Evolutionary conservation across 345 rosid genomes (phyloP).

Genomic region (Moringa oleifera): DNA sequence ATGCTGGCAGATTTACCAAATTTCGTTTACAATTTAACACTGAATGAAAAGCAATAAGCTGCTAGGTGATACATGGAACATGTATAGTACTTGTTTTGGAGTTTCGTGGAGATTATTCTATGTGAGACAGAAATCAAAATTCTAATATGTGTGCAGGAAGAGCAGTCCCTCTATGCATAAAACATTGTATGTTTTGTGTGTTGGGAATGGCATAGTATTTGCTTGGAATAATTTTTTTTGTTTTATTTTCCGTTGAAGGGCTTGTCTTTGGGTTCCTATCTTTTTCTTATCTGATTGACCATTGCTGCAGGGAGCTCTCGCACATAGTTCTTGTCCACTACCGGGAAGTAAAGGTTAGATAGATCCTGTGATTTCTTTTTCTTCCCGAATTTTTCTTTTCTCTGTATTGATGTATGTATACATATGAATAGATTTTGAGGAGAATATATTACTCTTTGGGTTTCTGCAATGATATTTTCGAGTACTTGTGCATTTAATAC

Average conservation of each 20-base stretch:
- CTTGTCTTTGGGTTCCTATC: conserved; percentile 10
- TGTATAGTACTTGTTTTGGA: not conserved
- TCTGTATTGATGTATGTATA: too few species aligned
- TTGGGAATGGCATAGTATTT: not conserved
- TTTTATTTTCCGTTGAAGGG: not conserved
- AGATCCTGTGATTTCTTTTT: not conserved
- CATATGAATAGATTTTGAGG: too few species aligned
- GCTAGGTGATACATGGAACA: not conserved
- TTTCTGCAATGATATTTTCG: not conserved
- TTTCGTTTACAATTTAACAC: not conserved
- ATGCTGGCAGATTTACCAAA: too few species aligned
- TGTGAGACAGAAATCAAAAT: not conserved
- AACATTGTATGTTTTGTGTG: too few species aligned
- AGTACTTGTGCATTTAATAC: not conserved
- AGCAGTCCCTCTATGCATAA: too few species aligned
- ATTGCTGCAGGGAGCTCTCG: conserved; percentile 61
- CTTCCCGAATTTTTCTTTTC: too few species aligned
- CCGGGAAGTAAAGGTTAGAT: conserved; percentile 72
- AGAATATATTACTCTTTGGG: too few species aligned
- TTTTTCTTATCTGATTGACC: conserved; percentile 18
- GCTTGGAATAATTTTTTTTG: conserved; percentile 14
- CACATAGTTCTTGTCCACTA: conserved; percentile 93
- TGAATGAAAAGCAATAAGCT: not conserved
- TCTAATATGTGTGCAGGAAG: too few species aligned
- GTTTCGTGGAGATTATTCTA: too few species aligned